phyloP scores from a whole-genome alignment of 257 asterid genomes.

The Jacaranda mimosifolia region DNA sequence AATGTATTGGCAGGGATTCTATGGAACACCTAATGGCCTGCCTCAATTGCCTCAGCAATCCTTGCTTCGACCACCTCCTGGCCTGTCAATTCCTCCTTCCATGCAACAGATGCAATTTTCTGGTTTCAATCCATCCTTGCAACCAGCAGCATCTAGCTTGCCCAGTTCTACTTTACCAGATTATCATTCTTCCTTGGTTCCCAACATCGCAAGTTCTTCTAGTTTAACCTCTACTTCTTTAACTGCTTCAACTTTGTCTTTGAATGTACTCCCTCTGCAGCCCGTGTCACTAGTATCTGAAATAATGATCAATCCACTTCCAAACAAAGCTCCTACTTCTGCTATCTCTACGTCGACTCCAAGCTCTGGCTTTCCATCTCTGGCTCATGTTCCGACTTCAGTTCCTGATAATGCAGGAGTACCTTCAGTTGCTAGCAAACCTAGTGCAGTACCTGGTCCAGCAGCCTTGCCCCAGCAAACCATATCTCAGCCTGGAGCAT shows the following conservation, averaged over 20 bases:
- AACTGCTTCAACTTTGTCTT: slow-evolving; percentile 56
- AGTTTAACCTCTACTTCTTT: slow-evolving; percentile 51
- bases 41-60: slow-evolving; percentile 88
- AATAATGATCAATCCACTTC: slow-evolving; percentile 40
- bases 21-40: slow-evolving; percentile 80
- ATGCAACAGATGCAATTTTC: slow-evolving; percentile 87
- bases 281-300: slow-evolving; percentile 58
- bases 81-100: slow-evolving; percentile 74
- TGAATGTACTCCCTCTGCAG: slow-evolving; percentile 59
- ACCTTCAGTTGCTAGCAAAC: slow-evolving; percentile 50
- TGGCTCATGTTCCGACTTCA: slow-evolving; percentile 49
- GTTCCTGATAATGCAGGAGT: slow-evolving; percentile 53
- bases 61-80: slow-evolving; percentile 83
- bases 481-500: slow-evolving; percentile 48
- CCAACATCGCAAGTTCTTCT: slow-evolving; percentile 54
- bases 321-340: slow-evolving; percentile 56
- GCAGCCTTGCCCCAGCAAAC: slow-evolving; percentile 54
- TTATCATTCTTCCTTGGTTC: slow-evolving; percentile 52
- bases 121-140: slow-evolving; percentile 66
- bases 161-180: slow-evolving; percentile 64
- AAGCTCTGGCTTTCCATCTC: slow-evolving; percentile 48
- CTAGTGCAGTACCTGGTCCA: slow-evolving; percentile 48
- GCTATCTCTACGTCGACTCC: slow-evolving; percentile 47
- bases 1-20: slow-evolving; percentile 95
- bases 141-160: slow-evolving; percentile 50